Percentiles rank a stretch among this genome's conserved stretches.
Conservation (phyloP, 192 early-diverging fungal genomes). For the Dissophora ornata region DNA sequence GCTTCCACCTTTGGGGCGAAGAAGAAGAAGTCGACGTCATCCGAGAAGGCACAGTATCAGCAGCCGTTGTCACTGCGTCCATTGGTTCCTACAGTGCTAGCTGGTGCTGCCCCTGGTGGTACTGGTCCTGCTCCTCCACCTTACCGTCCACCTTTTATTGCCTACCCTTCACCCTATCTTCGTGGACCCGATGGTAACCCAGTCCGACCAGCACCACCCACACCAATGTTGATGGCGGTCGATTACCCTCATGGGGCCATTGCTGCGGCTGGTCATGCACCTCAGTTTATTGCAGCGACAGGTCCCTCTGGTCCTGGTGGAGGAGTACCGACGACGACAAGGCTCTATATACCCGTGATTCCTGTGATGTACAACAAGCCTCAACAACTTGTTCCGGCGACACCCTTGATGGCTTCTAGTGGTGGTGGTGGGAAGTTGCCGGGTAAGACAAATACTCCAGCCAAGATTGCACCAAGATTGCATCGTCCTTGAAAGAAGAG, state of each 20-base stretch:
- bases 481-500: no score
- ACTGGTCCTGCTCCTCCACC: conserved; percentile 34
- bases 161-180: conserved; percentile 34
- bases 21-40: conserved; percentile 23
- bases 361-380: conserved; percentile 52
- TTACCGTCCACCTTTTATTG: conserved; percentile 43
- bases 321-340: not conserved
- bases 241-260: conserved; percentile 29
- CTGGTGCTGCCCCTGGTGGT: not conserved
- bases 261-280: conserved; percentile 7
- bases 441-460: conserved; percentile 24
- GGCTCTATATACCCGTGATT: conserved; percentile 49
- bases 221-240: conserved; percentile 49
- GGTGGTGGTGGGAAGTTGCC: not conserved
- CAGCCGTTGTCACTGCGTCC: conserved; percentile 18
- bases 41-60: conserved; percentile 7
- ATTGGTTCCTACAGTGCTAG: conserved; percentile 23
- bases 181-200: conserved; percentile 4
- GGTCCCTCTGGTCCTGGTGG: conserved; percentile 8
- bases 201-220: conserved; percentile 1
- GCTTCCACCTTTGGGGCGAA: not conserved
- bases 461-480: conserved; percentile 41
- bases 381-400: conserved; percentile 2
- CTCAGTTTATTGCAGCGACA: conserved; percentile 21
- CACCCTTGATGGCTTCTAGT: not conserved